Conservation (phyloP, 2,329 filamentous ascomycete species). For the Tolypocladium pustulatum region DNA sequence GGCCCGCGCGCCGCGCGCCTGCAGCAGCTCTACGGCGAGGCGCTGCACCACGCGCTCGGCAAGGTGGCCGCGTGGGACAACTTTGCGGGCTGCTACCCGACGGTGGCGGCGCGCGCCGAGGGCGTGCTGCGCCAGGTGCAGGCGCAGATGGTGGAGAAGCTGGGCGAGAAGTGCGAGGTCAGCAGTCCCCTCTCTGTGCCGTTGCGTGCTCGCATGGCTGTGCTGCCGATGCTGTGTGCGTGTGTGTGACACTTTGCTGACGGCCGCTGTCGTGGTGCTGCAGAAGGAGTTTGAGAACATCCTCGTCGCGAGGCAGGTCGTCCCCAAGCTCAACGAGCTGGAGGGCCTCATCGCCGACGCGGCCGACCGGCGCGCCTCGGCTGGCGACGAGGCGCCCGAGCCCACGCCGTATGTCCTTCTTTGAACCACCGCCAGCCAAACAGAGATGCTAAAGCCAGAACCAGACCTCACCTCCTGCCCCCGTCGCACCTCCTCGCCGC, state of each 20-base stretch:
- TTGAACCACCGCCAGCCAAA: not conserved
- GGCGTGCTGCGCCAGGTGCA: slow-evolving; percentile 43
- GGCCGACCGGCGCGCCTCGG: slow-evolving; percentile 13
- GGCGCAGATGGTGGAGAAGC: slow-evolving; percentile 44
- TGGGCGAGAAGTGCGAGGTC: slow-evolving; percentile 43
- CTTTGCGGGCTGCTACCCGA: slow-evolving; percentile 52
- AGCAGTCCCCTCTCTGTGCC: not conserved
- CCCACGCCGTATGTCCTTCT: slow-evolving; percentile 34
- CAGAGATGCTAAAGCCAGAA: not conserved
- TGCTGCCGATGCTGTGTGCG: no score
- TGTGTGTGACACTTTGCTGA: not conserved
- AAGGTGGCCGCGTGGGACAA: slow-evolving; percentile 45
- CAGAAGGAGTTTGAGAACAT: slow-evolving; percentile 49
- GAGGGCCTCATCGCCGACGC: slow-evolving; percentile 46
- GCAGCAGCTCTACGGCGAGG: slow-evolving; percentile 40
- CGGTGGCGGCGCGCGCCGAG: slow-evolving; percentile 40
- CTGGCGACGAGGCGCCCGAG: slow-evolving; percentile 12
- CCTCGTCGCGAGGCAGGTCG: slow-evolving; percentile 38
- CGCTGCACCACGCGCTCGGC: slow-evolving; percentile 41
- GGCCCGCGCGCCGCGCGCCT: slow-evolving; percentile 48
- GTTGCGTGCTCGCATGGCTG: no score
- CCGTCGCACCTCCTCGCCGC: slow-evolving; percentile 40
- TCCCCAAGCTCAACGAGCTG: slow-evolving; percentile 48
- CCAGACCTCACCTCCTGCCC: slow-evolving; percentile 47
- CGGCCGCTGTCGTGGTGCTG: not conserved